phyloP scores from a whole-genome alignment of 352 stramenopile genomes.

The Phytopythium oedochilum region DNA sequence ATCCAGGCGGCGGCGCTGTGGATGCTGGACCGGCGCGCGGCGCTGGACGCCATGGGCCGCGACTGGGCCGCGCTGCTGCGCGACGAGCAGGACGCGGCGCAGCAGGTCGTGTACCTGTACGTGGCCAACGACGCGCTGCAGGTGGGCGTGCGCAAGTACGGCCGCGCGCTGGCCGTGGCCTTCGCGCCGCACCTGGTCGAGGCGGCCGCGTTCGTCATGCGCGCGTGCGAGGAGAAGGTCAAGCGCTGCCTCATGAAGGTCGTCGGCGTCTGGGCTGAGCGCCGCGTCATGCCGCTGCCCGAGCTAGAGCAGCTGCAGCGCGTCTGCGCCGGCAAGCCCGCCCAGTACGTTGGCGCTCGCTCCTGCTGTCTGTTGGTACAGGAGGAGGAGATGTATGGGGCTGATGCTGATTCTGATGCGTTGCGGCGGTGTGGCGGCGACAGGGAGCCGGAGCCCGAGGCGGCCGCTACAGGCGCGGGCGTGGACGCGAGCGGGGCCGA shows the following conservation, averaged over 20 bases:
- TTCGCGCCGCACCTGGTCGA: constrained; percentile 61
- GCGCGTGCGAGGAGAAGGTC: constrained; percentile 64
- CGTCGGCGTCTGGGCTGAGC: constrained; percentile 83
- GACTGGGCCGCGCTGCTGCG: constrained; percentile 49
- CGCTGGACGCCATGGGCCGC: constrained; percentile 54
- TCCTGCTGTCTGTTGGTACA: too few relatives aligned
- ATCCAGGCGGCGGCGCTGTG: constrained; percentile 78
- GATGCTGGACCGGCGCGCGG: constrained; percentile 64
- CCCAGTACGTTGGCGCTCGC: constrained; percentile 28
- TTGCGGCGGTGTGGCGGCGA: neutral
- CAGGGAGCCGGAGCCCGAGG: constrained; percentile 24
- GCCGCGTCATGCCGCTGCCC: constrained; percentile 41
- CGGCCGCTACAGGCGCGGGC: constrained; percentile 3
- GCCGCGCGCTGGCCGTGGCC: constrained; percentile 52
- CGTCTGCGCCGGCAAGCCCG: constrained; percentile 62
- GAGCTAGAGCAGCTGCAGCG: constrained; percentile 69
- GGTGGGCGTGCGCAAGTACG: constrained; percentile 76
- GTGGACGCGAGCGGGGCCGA: constrained; percentile 12
- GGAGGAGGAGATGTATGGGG: too few relatives aligned
- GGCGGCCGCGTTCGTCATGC: constrained; percentile 64
- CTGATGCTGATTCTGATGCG: neutral
- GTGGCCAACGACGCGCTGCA: constrained; percentile 87
- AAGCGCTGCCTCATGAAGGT: constrained; percentile 85
- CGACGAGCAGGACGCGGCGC: constrained; percentile 36
- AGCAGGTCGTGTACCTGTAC: constrained; percentile 84